Base-by-base conservation (phyloP, 2,329 filamentous ascomycete species). In the Hypoxylon sp. region DNA sequence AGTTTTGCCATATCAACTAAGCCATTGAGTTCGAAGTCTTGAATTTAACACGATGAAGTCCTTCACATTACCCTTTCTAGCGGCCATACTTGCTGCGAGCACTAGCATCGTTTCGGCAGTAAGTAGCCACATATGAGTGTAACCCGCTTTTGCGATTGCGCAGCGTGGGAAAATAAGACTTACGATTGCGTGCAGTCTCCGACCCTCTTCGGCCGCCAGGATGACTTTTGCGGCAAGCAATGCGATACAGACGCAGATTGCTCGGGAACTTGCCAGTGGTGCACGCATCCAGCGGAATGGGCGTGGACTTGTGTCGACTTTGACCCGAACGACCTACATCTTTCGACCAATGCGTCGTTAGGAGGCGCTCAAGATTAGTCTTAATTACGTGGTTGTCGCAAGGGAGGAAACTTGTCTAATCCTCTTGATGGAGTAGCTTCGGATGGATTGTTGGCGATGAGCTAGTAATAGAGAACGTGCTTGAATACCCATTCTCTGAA, bases 251-350 rank as follows among this genome's bases (percentile, higher is more conserved):
- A 35, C 34, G 44, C 26, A 11, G 35, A 41, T 16, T 41, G 35
- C 20, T 48, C 44, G 12, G 36, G 44, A 12, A 46, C 17, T 38
- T 46, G 42, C 19, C 25, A 31, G 2, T 37, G 25, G 34, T 38
- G 35, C n/a, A 26, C 34, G 2, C 13, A 40, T 6, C 44, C 27
- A 15, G 27, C 34, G 4, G 3, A 47, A 31, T 40, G 19, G 27
- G 12, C 7, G 3, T 48, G 35, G 29, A 11, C 19, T 6, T 41
- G 36, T 15, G 29, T 41, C 29, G 15, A 48, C 21, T 35, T 35
- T 25, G 29, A 41, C 21, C 21, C 21, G n/a, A n/a, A n/a, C n/a
- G n/a, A n/a, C n/a, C n/a, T n/a, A 13, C 37, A 7, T 6, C 15
- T 16, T 11, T 7, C 27, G 20, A 11, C 16, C 11, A 30, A 16